Base-by-base conservation (phyloP, 1,284 basidiomycete species). In the Tilletia setariae region DNA sequence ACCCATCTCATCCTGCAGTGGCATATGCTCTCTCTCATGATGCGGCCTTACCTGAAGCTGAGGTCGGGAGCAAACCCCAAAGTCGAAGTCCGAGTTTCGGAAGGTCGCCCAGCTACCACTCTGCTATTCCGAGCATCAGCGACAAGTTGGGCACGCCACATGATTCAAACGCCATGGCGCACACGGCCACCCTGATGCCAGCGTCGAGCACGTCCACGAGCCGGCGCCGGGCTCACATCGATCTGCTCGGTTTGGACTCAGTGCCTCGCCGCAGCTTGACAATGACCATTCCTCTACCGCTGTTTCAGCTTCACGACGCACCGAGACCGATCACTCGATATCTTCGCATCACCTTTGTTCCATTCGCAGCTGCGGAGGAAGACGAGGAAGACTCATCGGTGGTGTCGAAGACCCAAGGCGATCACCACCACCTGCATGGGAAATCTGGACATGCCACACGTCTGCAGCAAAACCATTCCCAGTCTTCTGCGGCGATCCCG, bases 221-320 rank as follows among this genome's bases (percentile, higher is more conserved):
- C 35, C 35, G 35, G 35, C 35, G 35, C 4, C 35, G 35, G 35
- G 51, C 40, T 21, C 51, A 53, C 2, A 23, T 35, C 30, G 56
- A 61, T 6, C 15, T 78, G 13, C 42, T 77, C 28, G 77, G 77
- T 0, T 35, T 79, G 8, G 73, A 74, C 30, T 64, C 67, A 46
- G 74, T 74, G 1, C 70, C 76, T 2, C 40, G 68, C 1, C 69
- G 68, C 3, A 72, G 76, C 15, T 64, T 79, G 64, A 79, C 76
- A 21, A 79, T 79, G 77, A 61, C 77, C 62, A 73, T 79, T 11
- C 76, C 77, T 2, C 66, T 79, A 49, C 76, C 77, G 9, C 65
- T 77, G 35, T 66, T 72, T 8, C 68, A 61, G 56, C 56, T 61
- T 16, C 28, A 61, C 28, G 35, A 30, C 28, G 28, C 56, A 30